Percentiles rank a stretch among this genome's conserved stretches.
These are phyloP conservation scores for Colletotrichum truncatum DNA, from an alignment of 2,329 filamentous ascomycete genomes.

Conservation along the genomic window DNA sequence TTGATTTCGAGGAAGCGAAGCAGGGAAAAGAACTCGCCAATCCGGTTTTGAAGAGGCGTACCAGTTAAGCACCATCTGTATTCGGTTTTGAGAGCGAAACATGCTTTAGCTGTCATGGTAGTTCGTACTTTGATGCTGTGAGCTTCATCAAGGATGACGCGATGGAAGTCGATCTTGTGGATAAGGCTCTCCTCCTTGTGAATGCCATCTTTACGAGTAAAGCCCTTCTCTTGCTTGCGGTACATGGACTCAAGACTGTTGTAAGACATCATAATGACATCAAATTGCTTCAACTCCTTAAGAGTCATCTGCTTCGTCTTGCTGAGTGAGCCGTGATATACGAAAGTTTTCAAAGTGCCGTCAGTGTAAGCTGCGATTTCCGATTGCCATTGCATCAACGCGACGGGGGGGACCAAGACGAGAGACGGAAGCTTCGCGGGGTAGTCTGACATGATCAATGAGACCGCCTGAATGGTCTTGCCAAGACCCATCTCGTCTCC, in stretches of 20 bases:
- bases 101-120: conserved; percentile 93
- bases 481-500: conserved; percentile 99
- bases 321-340: conserved; percentile 87
- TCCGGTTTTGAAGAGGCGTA: conserved; percentile 95
- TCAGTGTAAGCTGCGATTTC: conserved; percentile 86
- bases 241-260: conserved; percentile 91
- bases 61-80: conserved; percentile 98
- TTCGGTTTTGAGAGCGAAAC: conserved; percentile 85
- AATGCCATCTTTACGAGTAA: conserved; percentile 80
- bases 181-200: conserved; percentile 84
- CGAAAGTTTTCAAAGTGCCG: conserved; percentile 87
- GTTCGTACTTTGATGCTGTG: conserved; percentile 93
- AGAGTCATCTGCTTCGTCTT: conserved; percentile 81
- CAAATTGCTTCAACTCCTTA: conserved; percentile 80
- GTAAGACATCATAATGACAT: conserved; percentile 98
- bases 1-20: conserved; percentile 89
- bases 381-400: conserved; percentile 92
- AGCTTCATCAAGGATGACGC: conserved; percentile 92
- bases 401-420: conserved; percentile 91
- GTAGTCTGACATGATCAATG: conserved; percentile 97
- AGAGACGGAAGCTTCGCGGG: conserved; percentile 81
- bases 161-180: conserved; percentile 87
- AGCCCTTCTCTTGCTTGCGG: conserved; percentile 91
- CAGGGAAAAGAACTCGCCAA: conserved; percentile 96
- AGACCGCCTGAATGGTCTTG: conserved; percentile 98